Percentiles rank a stretch among this genome's conserved stretches.
These are phyloP conservation scores for Cladosporium sp. DNA, from an alignment of 2,329 filamentous ascomycete species.

Conservation along the genomic window DNA sequence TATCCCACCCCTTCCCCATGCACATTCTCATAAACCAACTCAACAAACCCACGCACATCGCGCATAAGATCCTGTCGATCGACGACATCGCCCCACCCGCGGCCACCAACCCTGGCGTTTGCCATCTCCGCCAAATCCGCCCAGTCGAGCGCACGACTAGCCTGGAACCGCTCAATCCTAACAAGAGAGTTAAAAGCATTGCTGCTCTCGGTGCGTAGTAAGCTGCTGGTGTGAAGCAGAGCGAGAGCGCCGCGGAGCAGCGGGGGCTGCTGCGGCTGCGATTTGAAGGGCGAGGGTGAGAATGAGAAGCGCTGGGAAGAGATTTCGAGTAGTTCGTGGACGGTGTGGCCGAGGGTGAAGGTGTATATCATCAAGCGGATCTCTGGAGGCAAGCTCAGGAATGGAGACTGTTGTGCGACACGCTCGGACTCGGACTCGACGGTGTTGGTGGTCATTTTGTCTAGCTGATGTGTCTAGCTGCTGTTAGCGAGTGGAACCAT, in stretches of 20 bases:
- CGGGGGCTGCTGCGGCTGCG: too few species aligned
- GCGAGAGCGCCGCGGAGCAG: background rate
- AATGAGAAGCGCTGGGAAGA: too few species aligned
- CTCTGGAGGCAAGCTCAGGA: too few species aligned
- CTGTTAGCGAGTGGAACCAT: too few species aligned
- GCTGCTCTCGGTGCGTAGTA: background rate
- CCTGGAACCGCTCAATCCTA: background rate
- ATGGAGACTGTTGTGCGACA: too few species aligned
- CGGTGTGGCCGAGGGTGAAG: too few species aligned
- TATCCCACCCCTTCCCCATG: background rate
- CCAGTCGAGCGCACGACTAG: background rate
- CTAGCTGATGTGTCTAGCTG: too few species aligned
- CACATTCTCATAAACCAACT: background rate
- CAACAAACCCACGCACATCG: background rate
- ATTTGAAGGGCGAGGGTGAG: too few species aligned
- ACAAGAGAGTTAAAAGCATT: background rate
- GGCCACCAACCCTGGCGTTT: background rate
- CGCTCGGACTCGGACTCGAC: too few species aligned
- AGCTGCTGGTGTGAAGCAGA: background rate
- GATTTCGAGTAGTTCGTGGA: too few species aligned
- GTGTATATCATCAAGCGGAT: too few species aligned
- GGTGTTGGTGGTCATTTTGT: too few species aligned
- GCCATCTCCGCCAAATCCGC: background rate
- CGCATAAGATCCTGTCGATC: background rate
- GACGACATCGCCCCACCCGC: background rate